Evolutionary conservation across 768 basidiomycete species (phyloP), one percentile per base, ranked within the genome.

Genomic region (Boletus coccyginus): DNA sequence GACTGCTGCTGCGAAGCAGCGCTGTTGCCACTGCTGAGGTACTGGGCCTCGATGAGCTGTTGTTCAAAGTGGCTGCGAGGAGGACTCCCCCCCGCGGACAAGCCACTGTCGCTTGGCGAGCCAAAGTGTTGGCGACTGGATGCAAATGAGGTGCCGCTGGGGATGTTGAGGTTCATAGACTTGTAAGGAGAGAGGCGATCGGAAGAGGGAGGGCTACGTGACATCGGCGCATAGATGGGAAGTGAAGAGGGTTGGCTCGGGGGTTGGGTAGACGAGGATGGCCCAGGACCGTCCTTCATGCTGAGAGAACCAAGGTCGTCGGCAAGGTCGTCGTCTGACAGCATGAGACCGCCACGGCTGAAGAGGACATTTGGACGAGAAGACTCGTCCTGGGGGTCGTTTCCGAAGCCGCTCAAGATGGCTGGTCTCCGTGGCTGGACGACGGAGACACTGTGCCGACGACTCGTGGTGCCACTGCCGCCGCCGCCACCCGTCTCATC

Each of bases 281-380:
- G 69, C 0, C 60, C 63, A 5, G 66, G 61, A 5, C 61, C 56
- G 44, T 70, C 69, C 44, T 61, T 63, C n/a, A 91, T 62, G 62
- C 75, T 87, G 59, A 92, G 76, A 54, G 83, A 64, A 24, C 81
- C 83, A 35, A 92, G 78, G 63, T 88, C 88, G 21, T 78, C 81
- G 0, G 88, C 88, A 13, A 94, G 81, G 58, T 94, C 91, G 49
- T 93, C 92, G 58, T 94, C 92, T 0, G 84, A 83, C 21, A 93
- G 72, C 70, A 88, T 74, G 31, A 90, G 73, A 3, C 87, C 85
- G 1, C 86, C 77, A 5, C 87, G 78, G 4, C 78, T 73, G 29
- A 79, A 74, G 58, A 59, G 78, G 61, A 50, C 75, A 66, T 51
- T 64, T 53, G 72, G 51, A 42, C 67, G 68, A 9, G 62, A 51